Percentiles rank a stretch among this genome's conserved stretches.
phyloP scores from a whole-genome alignment of 495 filamentous ascomycete species.

The Cenococcum geophilum region DNA sequence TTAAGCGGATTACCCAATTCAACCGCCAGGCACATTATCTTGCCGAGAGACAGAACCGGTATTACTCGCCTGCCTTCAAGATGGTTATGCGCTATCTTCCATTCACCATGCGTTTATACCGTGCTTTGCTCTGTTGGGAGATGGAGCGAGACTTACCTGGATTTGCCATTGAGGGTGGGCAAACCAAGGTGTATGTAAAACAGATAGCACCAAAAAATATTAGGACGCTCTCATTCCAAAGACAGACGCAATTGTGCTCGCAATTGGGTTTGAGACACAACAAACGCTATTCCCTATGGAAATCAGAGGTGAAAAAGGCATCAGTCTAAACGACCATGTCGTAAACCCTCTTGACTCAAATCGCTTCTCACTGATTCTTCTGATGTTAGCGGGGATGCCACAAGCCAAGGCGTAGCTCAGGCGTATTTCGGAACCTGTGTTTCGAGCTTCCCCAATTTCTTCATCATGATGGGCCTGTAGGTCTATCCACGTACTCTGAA shows the following conservation, averaged over 20 bases:
- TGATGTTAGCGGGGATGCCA: constrained; percentile 16
- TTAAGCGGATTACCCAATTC: constrained; percentile 32
- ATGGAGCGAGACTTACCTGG: constrained; percentile 34
- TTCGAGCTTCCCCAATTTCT: constrained; percentile 36
- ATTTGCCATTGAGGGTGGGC: constrained; percentile 30
- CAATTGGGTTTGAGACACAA: constrained; percentile 34
- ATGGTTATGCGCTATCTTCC: constrained; percentile 31
- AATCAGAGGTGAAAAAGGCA: constrained; percentile 25
- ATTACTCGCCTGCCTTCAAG: constrained; percentile 32
- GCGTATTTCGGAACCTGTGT: constrained; percentile 35
- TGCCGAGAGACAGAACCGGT: constrained; percentile 28
- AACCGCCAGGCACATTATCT: constrained; percentile 31
- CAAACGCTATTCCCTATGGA: constrained; percentile 36
- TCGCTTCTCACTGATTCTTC: neutral
- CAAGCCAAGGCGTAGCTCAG: constrained; percentile 27
- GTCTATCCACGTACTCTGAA: neutral
- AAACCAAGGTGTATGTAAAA: constrained; percentile 29
- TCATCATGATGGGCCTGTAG: constrained; percentile 35
- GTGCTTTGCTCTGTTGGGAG: constrained; percentile 29
- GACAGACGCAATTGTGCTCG: constrained; percentile 35
- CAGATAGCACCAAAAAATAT: constrained; percentile 32
- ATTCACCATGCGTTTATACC: constrained; percentile 32
- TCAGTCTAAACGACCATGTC: constrained; percentile 30
- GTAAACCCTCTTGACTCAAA: neutral
- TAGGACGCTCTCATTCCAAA: constrained; percentile 33